These are phyloP conservation scores for Gossypium lobatum DNA, from an alignment of 441 rosid species.

Conservation along the genomic window DNA sequence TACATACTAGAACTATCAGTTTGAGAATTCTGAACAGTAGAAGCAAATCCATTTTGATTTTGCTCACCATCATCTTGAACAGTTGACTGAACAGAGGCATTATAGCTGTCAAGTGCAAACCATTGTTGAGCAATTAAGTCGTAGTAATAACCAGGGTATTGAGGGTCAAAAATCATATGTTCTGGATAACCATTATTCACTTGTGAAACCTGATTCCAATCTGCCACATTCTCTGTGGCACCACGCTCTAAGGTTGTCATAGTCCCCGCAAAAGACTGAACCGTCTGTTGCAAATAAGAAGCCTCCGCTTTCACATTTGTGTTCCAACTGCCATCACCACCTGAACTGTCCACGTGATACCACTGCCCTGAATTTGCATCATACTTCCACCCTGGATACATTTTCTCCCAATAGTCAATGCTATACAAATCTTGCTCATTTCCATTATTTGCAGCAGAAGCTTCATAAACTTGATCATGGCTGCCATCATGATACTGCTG, in stretches of 20 bases:
- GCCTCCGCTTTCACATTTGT: conserved; percentile 39
- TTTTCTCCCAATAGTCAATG: conserved; percentile 67
- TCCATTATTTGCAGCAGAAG: conserved; percentile 25
- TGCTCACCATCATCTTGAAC: conserved; percentile 37
- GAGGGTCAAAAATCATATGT: conserved; percentile 86
- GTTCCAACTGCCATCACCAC: conserved; percentile 35
- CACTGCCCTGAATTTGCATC: conserved; percentile 72
- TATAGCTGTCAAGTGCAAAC: conserved; percentile 62
- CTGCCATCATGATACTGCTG: conserved; percentile 20
- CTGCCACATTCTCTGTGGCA: conserved; percentile 48
- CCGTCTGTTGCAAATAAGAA: conserved; percentile 51
- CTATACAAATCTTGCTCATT: conserved; percentile 46
- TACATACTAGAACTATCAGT: conserved; percentile 20
- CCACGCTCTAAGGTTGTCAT: conserved; percentile 31
- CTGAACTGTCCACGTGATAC: conserved; percentile 60
- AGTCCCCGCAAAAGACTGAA: conserved; percentile 44
- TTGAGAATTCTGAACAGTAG: conserved; percentile 23
- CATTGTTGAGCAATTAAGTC: conserved; percentile 67
- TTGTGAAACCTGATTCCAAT: conserved; percentile 66
- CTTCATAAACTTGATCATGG: conserved; percentile 31
- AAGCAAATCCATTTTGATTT: conserved; percentile 45
- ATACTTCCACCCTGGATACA: conserved; percentile 94
- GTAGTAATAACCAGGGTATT: conserved; percentile 93
- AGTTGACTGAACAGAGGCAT: conserved; percentile 41
- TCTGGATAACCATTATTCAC: conserved; percentile 67